phyloP scores from a whole-genome alignment of 768 basidiomycete genomes.

The Xanthoconium purpureum region DNA sequence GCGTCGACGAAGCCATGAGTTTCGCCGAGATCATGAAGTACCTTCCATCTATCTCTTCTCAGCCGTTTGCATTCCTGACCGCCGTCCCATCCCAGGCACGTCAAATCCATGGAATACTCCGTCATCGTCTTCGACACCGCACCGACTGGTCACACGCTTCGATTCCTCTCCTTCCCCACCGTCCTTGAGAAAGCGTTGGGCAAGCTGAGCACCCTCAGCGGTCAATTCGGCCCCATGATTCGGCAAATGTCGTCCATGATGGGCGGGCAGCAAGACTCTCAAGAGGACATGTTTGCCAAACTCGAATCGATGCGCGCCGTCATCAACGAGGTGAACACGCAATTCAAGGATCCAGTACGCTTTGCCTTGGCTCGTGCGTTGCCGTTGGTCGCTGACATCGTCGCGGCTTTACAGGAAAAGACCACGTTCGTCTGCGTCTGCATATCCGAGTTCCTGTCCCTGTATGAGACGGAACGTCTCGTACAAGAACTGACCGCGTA shows the following conservation, averaged over 20 bases:
- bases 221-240: constrained; percentile 96
- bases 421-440: constrained; percentile 99
- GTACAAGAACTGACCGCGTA: constrained; percentile 94
- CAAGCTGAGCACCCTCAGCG: constrained; percentile 90
- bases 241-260: constrained; percentile 95
- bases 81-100: constrained; percentile 59
- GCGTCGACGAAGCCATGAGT: constrained; percentile 99
- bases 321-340: constrained; percentile 97
- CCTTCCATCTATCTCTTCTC: background rate
- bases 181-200: constrained; percentile 97
- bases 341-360: constrained; percentile 97
- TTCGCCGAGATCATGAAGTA: constrained; percentile 99
- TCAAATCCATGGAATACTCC: constrained; percentile 99
- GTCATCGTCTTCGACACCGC: constrained; percentile 99
- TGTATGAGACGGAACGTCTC: constrained; percentile 98
- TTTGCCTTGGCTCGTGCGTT: constrained; percentile 7
- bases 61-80: constrained; percentile 1
- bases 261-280: constrained; percentile 85
- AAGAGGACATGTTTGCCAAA: constrained; percentile 99
- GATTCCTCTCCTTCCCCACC: constrained; percentile 97
- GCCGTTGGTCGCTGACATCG: background rate
- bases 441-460: constrained; percentile 96
- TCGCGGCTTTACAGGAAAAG: constrained; percentile 64
- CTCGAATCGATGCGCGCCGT: constrained; percentile 95
- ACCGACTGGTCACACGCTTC: constrained; percentile 96